Conservation (phyloP, 345 rosid species). For the Salix brachista region DNA sequence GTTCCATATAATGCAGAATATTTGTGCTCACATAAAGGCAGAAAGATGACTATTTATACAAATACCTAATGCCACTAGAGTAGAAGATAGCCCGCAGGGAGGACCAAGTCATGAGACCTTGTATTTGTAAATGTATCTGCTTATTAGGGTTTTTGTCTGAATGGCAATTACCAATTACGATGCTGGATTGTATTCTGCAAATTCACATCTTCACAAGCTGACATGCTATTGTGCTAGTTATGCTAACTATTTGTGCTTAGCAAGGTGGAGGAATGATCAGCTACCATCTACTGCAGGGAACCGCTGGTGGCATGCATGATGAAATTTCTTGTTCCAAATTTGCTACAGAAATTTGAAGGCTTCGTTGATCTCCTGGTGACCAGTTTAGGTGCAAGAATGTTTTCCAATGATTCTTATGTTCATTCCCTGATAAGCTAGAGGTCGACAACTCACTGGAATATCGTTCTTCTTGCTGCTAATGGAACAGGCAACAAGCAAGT, state of each 20-base stretch:
- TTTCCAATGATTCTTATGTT: not conserved
- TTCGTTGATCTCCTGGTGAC: not conserved
- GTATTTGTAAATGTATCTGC: not conserved
- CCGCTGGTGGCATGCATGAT: not conserved
- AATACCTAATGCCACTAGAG: not conserved
- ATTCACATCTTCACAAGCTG: not conserved
- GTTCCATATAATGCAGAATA: not conserved
- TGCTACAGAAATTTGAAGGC: not conserved
- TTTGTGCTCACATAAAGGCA: not conserved
- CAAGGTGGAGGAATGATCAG: not conserved
- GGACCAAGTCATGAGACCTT: not conserved
- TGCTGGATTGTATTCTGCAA: not conserved
- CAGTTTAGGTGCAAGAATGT: not conserved
- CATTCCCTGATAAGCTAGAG: not conserved
- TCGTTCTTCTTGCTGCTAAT: not conserved
- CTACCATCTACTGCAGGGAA: not conserved
- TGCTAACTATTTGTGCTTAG: not conserved
- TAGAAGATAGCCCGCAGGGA: not conserved
- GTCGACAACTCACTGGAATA: not conserved
- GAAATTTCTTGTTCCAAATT: not conserved
- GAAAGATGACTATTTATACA: not conserved
- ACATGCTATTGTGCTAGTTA: not conserved
- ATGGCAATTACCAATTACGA: not conserved
- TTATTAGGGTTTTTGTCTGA: not conserved
- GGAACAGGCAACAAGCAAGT: not conserved